Evolutionary conservation across 306 rosid species (phyloP).

Genomic region (Cicer yamashitae): DNA sequence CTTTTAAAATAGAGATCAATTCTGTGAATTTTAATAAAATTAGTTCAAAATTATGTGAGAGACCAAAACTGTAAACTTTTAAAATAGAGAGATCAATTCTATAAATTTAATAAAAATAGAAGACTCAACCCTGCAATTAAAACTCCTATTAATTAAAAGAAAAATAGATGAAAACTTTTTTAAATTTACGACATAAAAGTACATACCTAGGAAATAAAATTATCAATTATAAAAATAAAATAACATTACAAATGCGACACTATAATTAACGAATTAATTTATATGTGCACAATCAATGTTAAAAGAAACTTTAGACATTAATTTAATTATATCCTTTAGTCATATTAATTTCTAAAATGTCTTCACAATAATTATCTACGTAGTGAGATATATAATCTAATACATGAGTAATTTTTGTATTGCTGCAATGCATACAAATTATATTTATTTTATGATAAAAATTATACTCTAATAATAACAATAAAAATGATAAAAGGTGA

Average conservation of each 20-base stretch:
- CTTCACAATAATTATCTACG: background rate
- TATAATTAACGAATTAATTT: too few species aligned
- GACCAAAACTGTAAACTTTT: too few species aligned
- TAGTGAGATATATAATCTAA: background rate
- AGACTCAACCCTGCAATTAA: too few species aligned
- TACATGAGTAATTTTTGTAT: background rate
- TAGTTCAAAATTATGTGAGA: too few species aligned
- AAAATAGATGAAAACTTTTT: background rate
- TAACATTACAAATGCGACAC: too few species aligned
- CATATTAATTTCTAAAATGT: background rate
- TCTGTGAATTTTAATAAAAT: too few species aligned
- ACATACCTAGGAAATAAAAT: background rate
- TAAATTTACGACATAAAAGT: background rate
- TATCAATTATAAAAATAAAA: background rate
- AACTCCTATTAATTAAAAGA: background rate
- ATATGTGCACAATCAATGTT: too few species aligned
- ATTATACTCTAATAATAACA: background rate
- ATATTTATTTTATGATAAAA: background rate
- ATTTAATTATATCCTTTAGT: too few species aligned
- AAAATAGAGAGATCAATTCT: too few species aligned
- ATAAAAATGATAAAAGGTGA: background rate
- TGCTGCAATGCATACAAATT: background rate
- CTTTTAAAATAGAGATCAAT: too few species aligned
- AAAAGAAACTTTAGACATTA: too few species aligned
- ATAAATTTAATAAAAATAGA: too few species aligned